These are phyloP conservation scores for Copromyces sp. DNA, from an alignment of 495 filamentous ascomycete species.

Conservation along the genomic window DNA sequence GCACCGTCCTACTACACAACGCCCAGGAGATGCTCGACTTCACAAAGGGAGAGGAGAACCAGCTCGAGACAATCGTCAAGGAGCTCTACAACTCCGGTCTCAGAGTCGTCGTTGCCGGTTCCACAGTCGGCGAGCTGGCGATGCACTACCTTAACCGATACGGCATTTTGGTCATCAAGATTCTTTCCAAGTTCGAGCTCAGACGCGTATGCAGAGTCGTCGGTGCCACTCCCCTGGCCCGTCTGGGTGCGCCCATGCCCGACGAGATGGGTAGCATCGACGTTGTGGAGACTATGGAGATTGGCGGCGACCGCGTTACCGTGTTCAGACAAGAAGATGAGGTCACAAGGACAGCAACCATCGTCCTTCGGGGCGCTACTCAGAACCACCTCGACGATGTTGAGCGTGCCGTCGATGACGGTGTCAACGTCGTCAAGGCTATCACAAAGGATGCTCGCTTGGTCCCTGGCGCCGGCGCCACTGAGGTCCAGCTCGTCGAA, in stretches of 20 bases:
- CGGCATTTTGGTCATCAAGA: conserved; percentile 91
- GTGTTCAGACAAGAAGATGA: conserved; percentile 97
- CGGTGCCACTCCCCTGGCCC: conserved; percentile 87
- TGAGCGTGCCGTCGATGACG: conserved; percentile 95
- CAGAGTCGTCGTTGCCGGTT: conserved; percentile 82
- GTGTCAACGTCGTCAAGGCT: conserved; percentile 97
- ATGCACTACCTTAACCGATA: conserved; percentile 97
- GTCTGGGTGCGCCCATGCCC: conserved; percentile 96
- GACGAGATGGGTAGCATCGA: conserved; percentile 97
- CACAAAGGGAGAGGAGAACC: conserved; percentile 90
- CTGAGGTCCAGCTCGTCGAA: conserved; percentile 91
- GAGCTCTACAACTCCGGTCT: conserved; percentile 90
- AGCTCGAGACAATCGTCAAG: conserved; percentile 85
- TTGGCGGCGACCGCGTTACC: conserved; percentile 96
- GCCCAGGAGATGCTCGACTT: conserved; percentile 98
- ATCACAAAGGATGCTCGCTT: conserved; percentile 87
- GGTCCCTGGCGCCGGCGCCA: conserved; percentile 90
- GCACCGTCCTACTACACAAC: conserved; percentile 96
- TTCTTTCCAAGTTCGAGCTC: conserved; percentile 97
- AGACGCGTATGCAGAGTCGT: conserved; percentile 90
- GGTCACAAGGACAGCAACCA: conserved; percentile 80
- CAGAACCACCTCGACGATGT: conserved; percentile 97
- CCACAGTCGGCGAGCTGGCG: conserved; percentile 88
- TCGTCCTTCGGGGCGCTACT: conserved; percentile 91
- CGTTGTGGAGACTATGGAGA: conserved; percentile 94